Evolutionary conservation across 2,329 filamentous ascomycete genomes (phyloP), one percentile per base, ranked within the genome.

Genomic region (Ophiostoma populinum): DNA sequence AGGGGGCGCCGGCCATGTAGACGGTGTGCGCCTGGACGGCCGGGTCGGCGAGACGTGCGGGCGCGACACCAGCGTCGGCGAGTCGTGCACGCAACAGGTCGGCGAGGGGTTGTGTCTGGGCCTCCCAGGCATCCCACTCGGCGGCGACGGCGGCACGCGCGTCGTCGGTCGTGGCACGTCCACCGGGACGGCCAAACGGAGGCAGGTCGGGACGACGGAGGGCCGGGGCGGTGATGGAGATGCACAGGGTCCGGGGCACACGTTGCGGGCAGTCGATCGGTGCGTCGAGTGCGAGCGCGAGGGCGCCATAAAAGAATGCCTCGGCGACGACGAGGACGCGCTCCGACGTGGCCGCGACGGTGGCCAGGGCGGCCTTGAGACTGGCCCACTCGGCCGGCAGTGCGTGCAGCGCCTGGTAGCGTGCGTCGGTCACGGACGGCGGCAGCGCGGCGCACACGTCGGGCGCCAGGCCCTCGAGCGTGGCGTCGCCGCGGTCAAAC

Each of bases 141-240:
- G 34, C 24, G 2, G 38, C 47, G 16, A 51, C 47, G 7, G 45
- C 45, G 11, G 35, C 42, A 0, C 46, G 45, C 2, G 25, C 33
- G 1, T 18, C 17, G 3, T 26, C 24, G 6, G 51, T 46, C 10
- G 45, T 40, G 24, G 52, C 54, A 39, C 51, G 55, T 0, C 49
- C 44, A 15, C 48, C 41, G 1, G 48, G 45, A 26, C 46, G 49
- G 9, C 47, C 51, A 34, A 51, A 49, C 0, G 56, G 55, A 4
- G 54, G 51, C 19, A 57, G 37, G 34, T 56, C 52, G 7, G 41
- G 34, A 38, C 53, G 55, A 15, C 49, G 46, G 18, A 59, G 51
- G 6, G 49, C 48, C 1, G 56, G 55, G 2, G 52, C 44, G 7
- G 54, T 57, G n/a, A 58, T 51, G 17, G 51, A 56, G 1, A 58